A percentile compares a stretch with the other conserved stretches of the same genome.
These are phyloP conservation scores for Leccinum sublutescens DNA, from an alignment of 768 basidiomycete species.

Conservation along the genomic window DNA sequence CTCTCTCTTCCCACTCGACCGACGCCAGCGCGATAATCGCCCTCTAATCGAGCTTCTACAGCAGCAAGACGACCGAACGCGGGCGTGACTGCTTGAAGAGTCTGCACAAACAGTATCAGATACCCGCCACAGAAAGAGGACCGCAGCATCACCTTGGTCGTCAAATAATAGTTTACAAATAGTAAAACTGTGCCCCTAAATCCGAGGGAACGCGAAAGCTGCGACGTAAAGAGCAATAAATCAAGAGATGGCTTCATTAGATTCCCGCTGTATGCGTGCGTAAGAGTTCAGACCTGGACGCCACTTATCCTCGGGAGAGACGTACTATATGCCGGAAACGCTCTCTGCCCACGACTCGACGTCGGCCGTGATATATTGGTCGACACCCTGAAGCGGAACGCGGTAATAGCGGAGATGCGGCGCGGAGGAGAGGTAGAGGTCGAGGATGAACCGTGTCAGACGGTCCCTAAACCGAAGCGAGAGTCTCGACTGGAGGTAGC, in stretches of 20 bases:
- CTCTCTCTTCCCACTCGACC: slow-evolving; percentile 83
- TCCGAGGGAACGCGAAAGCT: slow-evolving; percentile 84
- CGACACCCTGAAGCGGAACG: slow-evolving; percentile 67
- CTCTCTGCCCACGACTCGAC: slow-evolving; percentile 87
- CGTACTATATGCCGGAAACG: slow-evolving; percentile 84
- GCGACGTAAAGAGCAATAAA: slow-evolving; percentile 87
- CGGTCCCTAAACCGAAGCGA: slow-evolving; percentile 81
- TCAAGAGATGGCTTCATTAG: slow-evolving; percentile 91
- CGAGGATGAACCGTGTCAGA: slow-evolving; percentile 86
- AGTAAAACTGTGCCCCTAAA: slow-evolving; percentile 78
- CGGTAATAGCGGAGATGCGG: slow-evolving; percentile 73
- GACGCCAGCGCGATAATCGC: slow-evolving; percentile 88
- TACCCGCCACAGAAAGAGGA: not conserved
- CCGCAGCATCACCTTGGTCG: slow-evolving; percentile 44
- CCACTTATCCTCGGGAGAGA: slow-evolving; percentile 12
- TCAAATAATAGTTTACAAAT: slow-evolving; percentile 83
- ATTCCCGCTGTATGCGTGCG: slow-evolving; percentile 63
- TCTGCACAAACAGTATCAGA: slow-evolving; percentile 19
- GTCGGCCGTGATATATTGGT: slow-evolving; percentile 93
- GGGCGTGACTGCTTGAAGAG: slow-evolving; percentile 83
- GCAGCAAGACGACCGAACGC: slow-evolving; percentile 91
- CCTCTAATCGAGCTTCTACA: slow-evolving; percentile 82
- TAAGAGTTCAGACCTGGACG: not conserved
- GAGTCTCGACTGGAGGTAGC: slow-evolving; percentile 81
- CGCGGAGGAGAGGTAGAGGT: slow-evolving; percentile 80